phyloP scores from a whole-genome alignment of 139 green algal genomes.

The Micractinium sp. region DNA sequence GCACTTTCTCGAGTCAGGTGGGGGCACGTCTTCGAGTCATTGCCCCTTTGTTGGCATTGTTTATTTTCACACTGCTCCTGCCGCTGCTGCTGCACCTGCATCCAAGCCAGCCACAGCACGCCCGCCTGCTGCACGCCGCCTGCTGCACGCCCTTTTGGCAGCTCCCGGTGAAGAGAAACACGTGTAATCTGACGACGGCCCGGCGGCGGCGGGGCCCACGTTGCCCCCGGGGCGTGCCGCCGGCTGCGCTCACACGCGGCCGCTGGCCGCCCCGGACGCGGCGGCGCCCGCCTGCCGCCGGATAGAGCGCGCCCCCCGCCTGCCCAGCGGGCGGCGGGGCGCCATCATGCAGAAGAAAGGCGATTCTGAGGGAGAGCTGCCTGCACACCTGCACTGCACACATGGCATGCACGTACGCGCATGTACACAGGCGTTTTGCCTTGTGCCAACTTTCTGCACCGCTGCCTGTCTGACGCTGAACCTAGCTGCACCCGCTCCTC shows the following conservation, averaged over 20 bases:
- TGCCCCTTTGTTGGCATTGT: no score
- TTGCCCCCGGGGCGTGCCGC: conserved; percentile 10
- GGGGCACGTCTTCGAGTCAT: no score
- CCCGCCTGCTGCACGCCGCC: background rate
- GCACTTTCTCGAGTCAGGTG: no score
- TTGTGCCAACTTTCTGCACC: background rate
- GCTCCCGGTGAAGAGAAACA: background rate
- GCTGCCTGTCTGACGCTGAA: background rate
- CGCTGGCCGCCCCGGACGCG: background rate
- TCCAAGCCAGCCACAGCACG: background rate
- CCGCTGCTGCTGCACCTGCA: background rate
- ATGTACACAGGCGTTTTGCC: background rate
- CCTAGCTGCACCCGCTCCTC: background rate
- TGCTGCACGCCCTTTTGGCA: background rate
- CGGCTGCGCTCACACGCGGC: background rate
- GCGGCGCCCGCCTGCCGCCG: conserved; percentile 15
- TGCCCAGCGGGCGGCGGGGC: background rate
- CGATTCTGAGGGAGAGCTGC: conserved; percentile 45
- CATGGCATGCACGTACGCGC: background rate
- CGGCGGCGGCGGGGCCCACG: background rate
- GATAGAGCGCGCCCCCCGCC: background rate
- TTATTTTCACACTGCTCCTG: background rate
- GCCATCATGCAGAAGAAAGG: conserved; percentile 23
- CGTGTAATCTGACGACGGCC: conserved; percentile 29
- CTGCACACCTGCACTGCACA: background rate